Evolutionary conservation across 192 early-diverging fungal genomes (phyloP), one percentile per base, ranked within the genome.

Genomic region (Coemansia reversa): DNA sequence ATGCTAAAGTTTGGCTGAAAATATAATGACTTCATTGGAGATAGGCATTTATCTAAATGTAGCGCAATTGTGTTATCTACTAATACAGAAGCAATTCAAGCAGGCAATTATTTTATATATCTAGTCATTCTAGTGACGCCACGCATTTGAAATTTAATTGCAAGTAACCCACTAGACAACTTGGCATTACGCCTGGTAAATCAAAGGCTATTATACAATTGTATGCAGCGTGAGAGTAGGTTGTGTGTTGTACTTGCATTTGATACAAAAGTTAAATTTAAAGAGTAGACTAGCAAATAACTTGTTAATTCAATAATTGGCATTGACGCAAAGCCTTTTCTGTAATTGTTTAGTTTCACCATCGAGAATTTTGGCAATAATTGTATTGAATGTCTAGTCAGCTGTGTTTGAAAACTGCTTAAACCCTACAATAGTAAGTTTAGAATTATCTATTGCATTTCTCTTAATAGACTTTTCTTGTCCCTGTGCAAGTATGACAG

Each of bases 191-290:
- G 8, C 57, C 29, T 58, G 35, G 35, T 0, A 58, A 61, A 22
- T 27, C 25, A 20, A 30, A 39, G 39, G 22, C 57, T 14, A 58
- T 58, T 58, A 45, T 42, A 39, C 42, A 58, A 58, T 58, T 58
- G 57, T 16, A 29, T 16, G 30, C 19, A n/a, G 27, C 9, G 33
- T 39, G 57, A 33, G 24, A 23, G 57, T 18, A 42, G 23, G 11
- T 19, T 24, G 50, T 16, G 47, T 49, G 47, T 51, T 23, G 20
- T 24, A 23, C 23, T 52, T 52, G 51, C 51, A 52, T 7, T 45
- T 45, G 22, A 22, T 52, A 25, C 51, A n/a, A n/a, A 12, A 35
- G 11, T 49, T 49, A 35, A 5, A 22, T 23, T 20, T 11, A 20
- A 56, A 16, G 27, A 0, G 12, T 45, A 45, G 39, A 1, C 12